A percentile compares a stretch with the other conserved stretches of the same genome.
Conservation (phyloP, 2,329 filamentous ascomycete species). For the Neonectria sp. region DNA sequence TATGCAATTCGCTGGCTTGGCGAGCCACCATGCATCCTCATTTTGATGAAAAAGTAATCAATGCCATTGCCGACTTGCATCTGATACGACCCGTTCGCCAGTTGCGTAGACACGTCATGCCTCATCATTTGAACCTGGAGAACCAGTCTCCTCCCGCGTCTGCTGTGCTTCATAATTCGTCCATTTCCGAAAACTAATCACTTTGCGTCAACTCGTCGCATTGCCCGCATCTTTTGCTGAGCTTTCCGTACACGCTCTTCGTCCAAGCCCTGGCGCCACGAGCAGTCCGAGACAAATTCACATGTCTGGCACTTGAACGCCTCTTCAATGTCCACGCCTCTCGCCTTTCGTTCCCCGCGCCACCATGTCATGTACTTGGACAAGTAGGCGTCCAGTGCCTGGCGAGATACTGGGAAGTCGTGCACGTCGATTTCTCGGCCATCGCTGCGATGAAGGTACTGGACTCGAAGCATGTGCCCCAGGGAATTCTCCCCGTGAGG, state of each 20-base stretch:
- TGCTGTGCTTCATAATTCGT: constrained; percentile 39
- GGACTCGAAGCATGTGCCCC: constrained; percentile 66
- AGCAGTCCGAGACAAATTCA: constrained; percentile 84
- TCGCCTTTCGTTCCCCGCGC: constrained; percentile 80
- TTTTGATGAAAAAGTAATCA: background rate
- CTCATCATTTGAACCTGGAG: constrained; percentile 18
- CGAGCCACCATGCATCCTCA: constrained; percentile 13
- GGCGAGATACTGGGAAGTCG: constrained; percentile 77
- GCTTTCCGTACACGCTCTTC: constrained; percentile 61
- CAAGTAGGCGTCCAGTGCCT: constrained; percentile 76
- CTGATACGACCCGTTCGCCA: constrained; percentile 20
- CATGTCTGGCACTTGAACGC: constrained; percentile 90
- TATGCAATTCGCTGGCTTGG: constrained; percentile 21
- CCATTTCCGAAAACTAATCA: constrained; percentile 23
- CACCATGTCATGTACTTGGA: constrained; percentile 86
- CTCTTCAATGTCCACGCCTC: constrained; percentile 86
- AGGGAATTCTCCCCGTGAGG: constrained; percentile 64
- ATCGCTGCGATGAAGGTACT: constrained; percentile 68
- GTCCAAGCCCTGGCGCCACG: constrained; percentile 82
- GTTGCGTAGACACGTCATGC: constrained; percentile 17
- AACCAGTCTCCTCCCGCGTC: background rate
- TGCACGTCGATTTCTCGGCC: constrained; percentile 69
- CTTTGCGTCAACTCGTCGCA: constrained; percentile 33
- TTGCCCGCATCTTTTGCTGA: constrained; percentile 43
- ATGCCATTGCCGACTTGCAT: constrained; percentile 24